phyloP scores from a whole-genome alignment of 1,284 basidiomycete species.

The Tilletia setariae region DNA sequence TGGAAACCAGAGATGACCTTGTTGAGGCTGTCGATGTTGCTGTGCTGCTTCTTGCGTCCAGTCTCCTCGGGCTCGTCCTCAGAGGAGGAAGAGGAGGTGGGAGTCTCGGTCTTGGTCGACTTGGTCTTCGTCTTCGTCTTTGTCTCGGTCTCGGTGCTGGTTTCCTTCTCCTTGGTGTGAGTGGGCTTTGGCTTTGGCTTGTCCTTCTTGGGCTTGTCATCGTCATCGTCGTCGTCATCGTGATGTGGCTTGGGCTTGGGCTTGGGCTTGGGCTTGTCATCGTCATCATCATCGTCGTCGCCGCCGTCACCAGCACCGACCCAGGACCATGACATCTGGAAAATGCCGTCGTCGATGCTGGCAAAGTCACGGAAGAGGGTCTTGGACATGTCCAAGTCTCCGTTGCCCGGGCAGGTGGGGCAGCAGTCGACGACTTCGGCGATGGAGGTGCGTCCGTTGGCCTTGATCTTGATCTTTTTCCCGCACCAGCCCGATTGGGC shows the following conservation, averaged over 20 bases:
- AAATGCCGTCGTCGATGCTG: constrained; percentile 7
- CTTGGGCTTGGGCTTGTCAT: background rate
- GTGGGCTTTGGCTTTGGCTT: background rate
- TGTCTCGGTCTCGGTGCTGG: background rate
- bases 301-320: background rate
- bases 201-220: background rate
- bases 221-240: background rate
- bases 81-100: background rate
- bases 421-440: constrained; percentile 17
- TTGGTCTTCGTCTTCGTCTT: constrained; percentile 1
- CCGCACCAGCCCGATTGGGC: constrained; percentile 28
- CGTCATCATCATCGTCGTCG: background rate
- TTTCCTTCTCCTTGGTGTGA: background rate
- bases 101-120: background rate
- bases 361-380: constrained; percentile 17
- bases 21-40: background rate
- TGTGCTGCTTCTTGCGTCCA: background rate
- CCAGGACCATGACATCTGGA: constrained; percentile 16
- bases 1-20: background rate
- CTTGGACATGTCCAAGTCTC: constrained; percentile 18
- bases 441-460: background rate
- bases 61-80: background rate
- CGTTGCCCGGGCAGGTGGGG: constrained; percentile 14
- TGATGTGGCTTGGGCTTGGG: constrained; percentile 2
- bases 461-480: background rate